Evolutionary conservation across 106 monocot species (phyloP).

Genomic region (Phalaenopsis equestris): DNA sequence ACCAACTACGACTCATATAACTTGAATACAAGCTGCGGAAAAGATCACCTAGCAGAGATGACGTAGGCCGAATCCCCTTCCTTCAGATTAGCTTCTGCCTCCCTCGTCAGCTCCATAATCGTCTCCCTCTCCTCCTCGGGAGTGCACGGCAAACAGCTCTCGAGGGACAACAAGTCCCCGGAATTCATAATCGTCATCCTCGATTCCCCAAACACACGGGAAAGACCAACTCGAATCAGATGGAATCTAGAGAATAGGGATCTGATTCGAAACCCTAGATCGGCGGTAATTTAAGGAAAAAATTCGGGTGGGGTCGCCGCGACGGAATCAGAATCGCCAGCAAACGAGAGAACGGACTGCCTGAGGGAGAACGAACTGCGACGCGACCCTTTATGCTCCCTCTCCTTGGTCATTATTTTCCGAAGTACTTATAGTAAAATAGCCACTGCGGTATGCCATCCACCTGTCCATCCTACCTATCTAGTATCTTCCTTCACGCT

Average conservation of each 20-base stretch:
- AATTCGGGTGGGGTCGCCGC: neutral
- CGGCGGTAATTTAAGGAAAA: constrained; percentile 11
- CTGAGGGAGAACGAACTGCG: neutral
- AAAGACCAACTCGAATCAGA: neutral
- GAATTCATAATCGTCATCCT: constrained; percentile 57
- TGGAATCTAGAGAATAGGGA: neutral
- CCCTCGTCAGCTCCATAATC: constrained; percentile 22
- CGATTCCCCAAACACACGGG: neutral
- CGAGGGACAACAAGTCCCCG: constrained; percentile 25
- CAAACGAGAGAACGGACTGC: neutral
- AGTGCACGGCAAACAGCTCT: constrained; percentile 46
- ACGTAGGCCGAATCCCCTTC: constrained; percentile 50
- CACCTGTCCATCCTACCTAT: neutral
- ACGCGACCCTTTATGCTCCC: neutral
- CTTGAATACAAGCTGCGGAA: neutral
- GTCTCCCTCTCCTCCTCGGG: constrained; percentile 56
- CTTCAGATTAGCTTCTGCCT: constrained; percentile 26
- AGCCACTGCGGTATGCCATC: neutral
- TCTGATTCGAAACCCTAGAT: constrained; percentile 42
- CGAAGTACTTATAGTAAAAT: neutral
- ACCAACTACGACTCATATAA: neutral
- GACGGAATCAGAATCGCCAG: constrained; percentile 10
- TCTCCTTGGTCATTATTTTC: neutral
- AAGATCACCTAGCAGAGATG: constrained; percentile 30
- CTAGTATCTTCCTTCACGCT: too few relatives aligned